Conservation (phyloP, 2,329 filamentous ascomycete genomes). For the Cladobotryum mycophilum region DNA sequence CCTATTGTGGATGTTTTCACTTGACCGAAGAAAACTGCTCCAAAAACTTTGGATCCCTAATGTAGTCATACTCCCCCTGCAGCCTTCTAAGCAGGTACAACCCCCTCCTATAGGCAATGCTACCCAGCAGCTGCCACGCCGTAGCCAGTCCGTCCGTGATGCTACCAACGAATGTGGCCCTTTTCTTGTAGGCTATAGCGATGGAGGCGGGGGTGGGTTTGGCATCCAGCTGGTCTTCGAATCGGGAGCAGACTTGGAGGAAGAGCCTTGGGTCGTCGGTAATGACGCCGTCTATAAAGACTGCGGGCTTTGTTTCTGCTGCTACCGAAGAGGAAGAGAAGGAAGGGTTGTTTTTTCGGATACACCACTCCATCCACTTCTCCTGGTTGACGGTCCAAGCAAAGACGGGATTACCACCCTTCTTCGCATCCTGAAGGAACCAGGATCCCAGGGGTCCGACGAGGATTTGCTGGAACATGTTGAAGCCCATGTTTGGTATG, state of each 20-base stretch:
- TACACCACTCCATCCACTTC: constrained; percentile 74
- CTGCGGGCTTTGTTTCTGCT: not conserved
- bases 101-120: constrained; percentile 12
- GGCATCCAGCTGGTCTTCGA: constrained; percentile 29
- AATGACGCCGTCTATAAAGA: constrained; percentile 67
- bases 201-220: not conserved
- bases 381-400: constrained; percentile 85
- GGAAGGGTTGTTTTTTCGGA: constrained; percentile 33
- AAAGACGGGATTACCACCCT: constrained; percentile 52
- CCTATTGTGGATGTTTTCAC: too few relatives aligned
- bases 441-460: constrained; percentile 58
- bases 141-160: constrained; percentile 11
- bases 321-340: not conserved
- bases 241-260: constrained; percentile 49
- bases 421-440: constrained; percentile 57
- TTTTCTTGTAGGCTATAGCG: constrained; percentile 1
- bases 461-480: constrained; percentile 64
- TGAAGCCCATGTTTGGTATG: constrained; percentile 66
- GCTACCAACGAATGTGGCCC: constrained; percentile 11
- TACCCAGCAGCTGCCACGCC: constrained; percentile 7
- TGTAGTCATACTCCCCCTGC: constrained; percentile 6
- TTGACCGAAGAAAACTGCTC: not conserved
- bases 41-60: constrained; percentile 3
- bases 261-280: constrained; percentile 75
- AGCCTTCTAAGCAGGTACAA: constrained; percentile 3